Percentiles rank a stretch among this genome's conserved stretches.
These are phyloP conservation scores for Alloteropsis semialata DNA, from an alignment of 176 grass and related monocot genomes.

Conservation along the genomic window DNA sequence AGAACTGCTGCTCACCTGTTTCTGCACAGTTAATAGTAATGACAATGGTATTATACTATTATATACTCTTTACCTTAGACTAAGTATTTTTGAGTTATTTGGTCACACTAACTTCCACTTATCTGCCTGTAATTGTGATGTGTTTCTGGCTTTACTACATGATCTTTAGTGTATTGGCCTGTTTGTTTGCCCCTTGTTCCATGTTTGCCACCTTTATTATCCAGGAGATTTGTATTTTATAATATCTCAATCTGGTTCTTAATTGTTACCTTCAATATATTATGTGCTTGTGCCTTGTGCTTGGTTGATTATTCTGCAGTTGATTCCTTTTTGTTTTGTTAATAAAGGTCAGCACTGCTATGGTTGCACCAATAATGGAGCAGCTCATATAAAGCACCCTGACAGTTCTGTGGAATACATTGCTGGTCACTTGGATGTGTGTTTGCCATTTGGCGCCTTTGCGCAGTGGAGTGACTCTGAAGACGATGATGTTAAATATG, in stretches of 20 bases:
- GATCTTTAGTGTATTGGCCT: background rate
- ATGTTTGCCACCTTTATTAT: background rate
- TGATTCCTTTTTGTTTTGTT: background rate
- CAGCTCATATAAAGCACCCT: conserved; percentile 18
- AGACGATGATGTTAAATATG: background rate
- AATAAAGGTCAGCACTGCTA: conserved; percentile 12
- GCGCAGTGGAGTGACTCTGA: background rate
- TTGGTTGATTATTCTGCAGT: background rate
- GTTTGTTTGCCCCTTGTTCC: background rate
- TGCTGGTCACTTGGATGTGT: conserved; percentile 7
- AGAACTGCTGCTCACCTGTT: conserved; percentile 8
- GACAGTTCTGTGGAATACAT: background rate
- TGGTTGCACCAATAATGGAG: background rate
- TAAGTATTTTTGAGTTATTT: background rate
- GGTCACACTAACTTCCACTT: background rate
- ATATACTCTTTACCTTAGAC: background rate
- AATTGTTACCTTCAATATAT: background rate
- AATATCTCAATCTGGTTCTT: background rate
- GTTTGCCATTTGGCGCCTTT: background rate
- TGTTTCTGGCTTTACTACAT: background rate
- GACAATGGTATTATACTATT: background rate
- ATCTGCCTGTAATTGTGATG: background rate
- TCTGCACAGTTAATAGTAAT: background rate
- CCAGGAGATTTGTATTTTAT: background rate
- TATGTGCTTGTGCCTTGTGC: background rate